Conservation (phyloP, 1,284 basidiomycete species). For the Cryptococcus wingfieldii region DNA sequence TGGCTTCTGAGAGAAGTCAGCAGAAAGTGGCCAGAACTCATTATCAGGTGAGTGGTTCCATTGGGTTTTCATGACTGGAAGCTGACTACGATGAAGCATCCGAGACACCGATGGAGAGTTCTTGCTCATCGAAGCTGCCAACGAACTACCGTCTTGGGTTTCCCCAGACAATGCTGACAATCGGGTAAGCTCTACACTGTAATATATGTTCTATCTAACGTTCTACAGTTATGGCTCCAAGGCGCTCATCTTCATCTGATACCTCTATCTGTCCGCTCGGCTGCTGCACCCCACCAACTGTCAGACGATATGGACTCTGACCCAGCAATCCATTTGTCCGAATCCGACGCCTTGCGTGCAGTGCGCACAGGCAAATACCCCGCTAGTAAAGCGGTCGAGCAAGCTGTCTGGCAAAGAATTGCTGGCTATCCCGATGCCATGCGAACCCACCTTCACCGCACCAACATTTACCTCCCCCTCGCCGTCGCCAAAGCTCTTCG, state of each 20-base stretch:
- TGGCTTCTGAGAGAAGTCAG: constrained; percentile 79
- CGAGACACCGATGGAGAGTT: constrained; percentile 95
- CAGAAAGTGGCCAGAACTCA: constrained; percentile 66
- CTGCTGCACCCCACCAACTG: constrained; percentile 57
- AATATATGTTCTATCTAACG: constrained; percentile 27
- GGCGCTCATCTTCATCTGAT: constrained; percentile 77
- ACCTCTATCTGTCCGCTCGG: constrained; percentile 67
- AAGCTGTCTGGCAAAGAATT: constrained; percentile 64
- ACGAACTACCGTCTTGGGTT: constrained; percentile 83
- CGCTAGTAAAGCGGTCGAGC: constrained; percentile 60
- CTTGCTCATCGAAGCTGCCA: constrained; percentile 91
- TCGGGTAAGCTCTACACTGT: constrained; percentile 61
- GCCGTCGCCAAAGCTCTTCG: constrained; percentile 71
- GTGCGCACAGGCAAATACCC: constrained; percentile 50
- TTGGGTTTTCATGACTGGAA: not conserved
- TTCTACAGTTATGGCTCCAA: constrained; percentile 79
- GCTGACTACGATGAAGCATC: constrained; percentile 49
- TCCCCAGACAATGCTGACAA: constrained; percentile 85
- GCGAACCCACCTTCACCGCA: constrained; percentile 68
- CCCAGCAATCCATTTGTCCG: not conserved
- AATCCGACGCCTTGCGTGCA: constrained; percentile 61
- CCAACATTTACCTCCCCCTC: constrained; percentile 73
- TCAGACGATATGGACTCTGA: constrained; percentile 54
- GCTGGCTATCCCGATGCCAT: constrained; percentile 66
- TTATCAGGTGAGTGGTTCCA: constrained; percentile 52